Evolutionary conservation across 2,329 filamentous ascomycete genomes (phyloP).

Genomic region (Beauveria sp.): DNA sequence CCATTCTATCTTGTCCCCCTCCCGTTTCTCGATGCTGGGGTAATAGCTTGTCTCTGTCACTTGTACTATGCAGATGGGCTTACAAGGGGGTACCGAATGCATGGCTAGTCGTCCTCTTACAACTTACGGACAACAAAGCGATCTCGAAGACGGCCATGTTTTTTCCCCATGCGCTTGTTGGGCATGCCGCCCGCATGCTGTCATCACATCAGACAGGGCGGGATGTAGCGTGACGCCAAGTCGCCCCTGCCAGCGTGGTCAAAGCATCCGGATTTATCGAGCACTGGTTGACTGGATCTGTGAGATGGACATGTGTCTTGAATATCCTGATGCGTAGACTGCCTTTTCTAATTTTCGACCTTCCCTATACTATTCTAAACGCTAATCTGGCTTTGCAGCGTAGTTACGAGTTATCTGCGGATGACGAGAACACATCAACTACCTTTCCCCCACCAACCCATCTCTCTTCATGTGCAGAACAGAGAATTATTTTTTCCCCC

Average conservation of each 20-base stretch:
- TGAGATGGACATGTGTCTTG: no score
- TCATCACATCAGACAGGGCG: neutral
- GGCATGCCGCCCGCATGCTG: neutral
- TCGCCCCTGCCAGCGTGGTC: neutral
- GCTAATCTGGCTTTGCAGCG: no score
- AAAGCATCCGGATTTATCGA: neutral
- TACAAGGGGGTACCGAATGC: neutral
- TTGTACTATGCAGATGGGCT: constrained; percentile 1
- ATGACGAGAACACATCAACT: neutral
- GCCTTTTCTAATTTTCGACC: no score
- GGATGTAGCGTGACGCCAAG: neutral
- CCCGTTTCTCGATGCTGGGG: neutral
- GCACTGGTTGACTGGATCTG: neutral
- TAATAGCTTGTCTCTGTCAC: neutral
- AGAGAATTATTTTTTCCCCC: neutral
- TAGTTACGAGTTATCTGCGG: neutral
- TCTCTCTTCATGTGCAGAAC: neutral
- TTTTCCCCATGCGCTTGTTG: neutral
- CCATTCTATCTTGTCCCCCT: neutral
- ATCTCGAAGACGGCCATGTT: neutral
- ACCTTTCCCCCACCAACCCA: neutral
- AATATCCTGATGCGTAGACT: no score
- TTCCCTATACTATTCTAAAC: no score
- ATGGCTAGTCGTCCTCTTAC: no score
- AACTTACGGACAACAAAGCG: neutral